Evolutionary conservation across 805 yeast species (phyloP).

Genomic region (Starmera amethionina): DNA sequence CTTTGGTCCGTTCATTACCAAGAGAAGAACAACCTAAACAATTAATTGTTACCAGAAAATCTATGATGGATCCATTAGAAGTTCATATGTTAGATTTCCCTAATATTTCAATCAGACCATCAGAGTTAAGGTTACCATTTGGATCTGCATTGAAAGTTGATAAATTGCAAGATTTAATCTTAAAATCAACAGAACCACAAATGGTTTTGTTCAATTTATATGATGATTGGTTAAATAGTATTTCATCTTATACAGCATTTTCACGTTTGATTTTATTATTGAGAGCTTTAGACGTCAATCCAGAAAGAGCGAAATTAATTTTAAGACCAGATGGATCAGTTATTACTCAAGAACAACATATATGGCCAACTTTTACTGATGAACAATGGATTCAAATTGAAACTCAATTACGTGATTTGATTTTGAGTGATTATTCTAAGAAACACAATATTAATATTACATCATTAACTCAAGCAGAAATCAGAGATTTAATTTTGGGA

Average conservation of each 20-base stretch:
- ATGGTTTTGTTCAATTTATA: constrained; percentile 86
- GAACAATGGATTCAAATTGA: constrained; percentile 94
- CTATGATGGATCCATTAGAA: constrained; percentile 88
- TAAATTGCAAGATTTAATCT: constrained; percentile 66
- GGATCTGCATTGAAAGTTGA: constrained; percentile 76
- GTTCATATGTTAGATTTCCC: constrained; percentile 97
- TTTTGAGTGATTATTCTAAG: constrained; percentile 74
- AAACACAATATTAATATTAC: constrained; percentile 80
- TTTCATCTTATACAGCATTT: constrained; percentile 89
- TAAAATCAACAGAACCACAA: constrained; percentile 85
- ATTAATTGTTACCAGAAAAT: constrained; percentile 80
- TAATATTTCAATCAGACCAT: constrained; percentile 77
- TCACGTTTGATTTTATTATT: constrained; percentile 77
- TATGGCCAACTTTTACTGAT: constrained; percentile 87
- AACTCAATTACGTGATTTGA: constrained; percentile 77
- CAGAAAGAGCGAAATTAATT: constrained; percentile 66
- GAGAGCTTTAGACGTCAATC: constrained; percentile 70
- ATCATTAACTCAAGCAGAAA: constrained; percentile 85
- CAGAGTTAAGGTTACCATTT: constrained; percentile 86
- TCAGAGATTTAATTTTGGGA: constrained; percentile 88
- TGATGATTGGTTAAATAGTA: constrained; percentile 85
- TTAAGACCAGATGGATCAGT: constrained; percentile 67
- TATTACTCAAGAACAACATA: constrained; percentile 63
- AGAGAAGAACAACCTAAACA: constrained; percentile 93
- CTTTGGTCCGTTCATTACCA: constrained; percentile 79